These are phyloP conservation scores for Phytomonas sp. DNA, from an alignment of 208 protist genomes.

Conservation along the genomic window DNA sequence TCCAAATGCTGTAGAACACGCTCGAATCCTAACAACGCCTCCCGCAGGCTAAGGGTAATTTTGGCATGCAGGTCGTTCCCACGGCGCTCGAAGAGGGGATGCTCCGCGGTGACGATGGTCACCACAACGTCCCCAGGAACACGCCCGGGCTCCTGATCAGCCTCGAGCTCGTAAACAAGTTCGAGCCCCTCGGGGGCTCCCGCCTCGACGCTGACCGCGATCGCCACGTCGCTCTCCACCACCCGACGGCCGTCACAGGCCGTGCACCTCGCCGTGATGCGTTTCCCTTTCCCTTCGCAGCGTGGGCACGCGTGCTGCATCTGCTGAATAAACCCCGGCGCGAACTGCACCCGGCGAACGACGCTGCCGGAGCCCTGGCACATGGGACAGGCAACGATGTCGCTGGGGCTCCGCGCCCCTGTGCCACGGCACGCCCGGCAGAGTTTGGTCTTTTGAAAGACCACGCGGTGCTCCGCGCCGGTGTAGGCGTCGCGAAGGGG, in stretches of 20 bases:
- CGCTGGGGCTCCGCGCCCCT: conserved; percentile 28
- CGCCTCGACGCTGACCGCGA: conserved; percentile 69
- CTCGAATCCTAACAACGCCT: conserved; percentile 89
- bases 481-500: conserved; percentile 90
- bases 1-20: conserved; percentile 81
- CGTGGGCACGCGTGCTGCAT: conserved; percentile 73
- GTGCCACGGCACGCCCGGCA: conserved; percentile 67
- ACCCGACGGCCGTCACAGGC: conserved; percentile 21
- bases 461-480: conserved; percentile 66
- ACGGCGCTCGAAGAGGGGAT: conserved; percentile 63
- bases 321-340: conserved; percentile 70
- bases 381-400: conserved; percentile 34
- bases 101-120: conserved; percentile 37
- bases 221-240: conserved; percentile 18
- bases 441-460: conserved; percentile 83
- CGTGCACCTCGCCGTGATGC: conserved; percentile 45
- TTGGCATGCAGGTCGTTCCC: conserved; percentile 75
- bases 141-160: conserved; percentile 65
- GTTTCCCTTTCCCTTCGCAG: conserved; percentile 86
- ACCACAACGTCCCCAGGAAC: conserved; percentile 80
- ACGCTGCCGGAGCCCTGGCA: conserved; percentile 65
- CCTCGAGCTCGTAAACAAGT: conserved; percentile 80
- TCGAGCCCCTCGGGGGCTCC: conserved; percentile 70
- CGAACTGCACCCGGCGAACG: conserved; percentile 61
- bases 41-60: conserved; percentile 71